phyloP scores from a whole-genome alignment of 768 basidiomycete species.

The Trametes gibbosa region DNA sequence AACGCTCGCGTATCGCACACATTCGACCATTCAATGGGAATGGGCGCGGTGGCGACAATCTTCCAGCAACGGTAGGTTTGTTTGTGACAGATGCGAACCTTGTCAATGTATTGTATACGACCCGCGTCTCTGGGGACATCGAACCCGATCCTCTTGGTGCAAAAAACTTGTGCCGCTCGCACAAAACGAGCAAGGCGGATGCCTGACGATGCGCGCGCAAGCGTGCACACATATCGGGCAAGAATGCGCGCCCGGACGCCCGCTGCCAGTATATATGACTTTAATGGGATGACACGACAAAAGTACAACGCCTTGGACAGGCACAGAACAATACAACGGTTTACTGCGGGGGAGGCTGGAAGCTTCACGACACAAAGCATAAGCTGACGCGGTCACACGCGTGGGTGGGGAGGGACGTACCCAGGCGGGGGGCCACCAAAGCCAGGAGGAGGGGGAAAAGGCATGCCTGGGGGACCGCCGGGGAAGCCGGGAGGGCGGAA shows the following conservation, averaged over 20 bases:
- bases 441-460: slow-evolving; percentile 78
- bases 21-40: not conserved
- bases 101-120: not conserved
- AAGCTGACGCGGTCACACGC: not conserved
- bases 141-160: too few species aligned
- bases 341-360: slow-evolving; percentile 49
- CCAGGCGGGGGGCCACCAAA: slow-evolving; percentile 83
- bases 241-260: slow-evolving; percentile 3
- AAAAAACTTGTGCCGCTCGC: not conserved
- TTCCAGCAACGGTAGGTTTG: not conserved
- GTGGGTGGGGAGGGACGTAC: slow-evolving; percentile 41
- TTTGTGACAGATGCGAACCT: not conserved
- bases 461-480: slow-evolving; percentile 54
- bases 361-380: slow-evolving; percentile 30
- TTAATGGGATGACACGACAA: slow-evolving; percentile 13
- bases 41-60: not conserved
- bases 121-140: too few species aligned
- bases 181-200: not conserved
- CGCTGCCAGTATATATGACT: slow-evolving; percentile 15
- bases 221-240: not conserved
- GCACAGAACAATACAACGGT: slow-evolving; percentile 11
- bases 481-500: slow-evolving; percentile 85
- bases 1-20: too few species aligned
- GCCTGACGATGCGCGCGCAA: not conserved
- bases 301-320: slow-evolving; percentile 20